phyloP scores from a whole-genome alignment of 768 basidiomycete genomes.

The Amanita jacksonii region DNA sequence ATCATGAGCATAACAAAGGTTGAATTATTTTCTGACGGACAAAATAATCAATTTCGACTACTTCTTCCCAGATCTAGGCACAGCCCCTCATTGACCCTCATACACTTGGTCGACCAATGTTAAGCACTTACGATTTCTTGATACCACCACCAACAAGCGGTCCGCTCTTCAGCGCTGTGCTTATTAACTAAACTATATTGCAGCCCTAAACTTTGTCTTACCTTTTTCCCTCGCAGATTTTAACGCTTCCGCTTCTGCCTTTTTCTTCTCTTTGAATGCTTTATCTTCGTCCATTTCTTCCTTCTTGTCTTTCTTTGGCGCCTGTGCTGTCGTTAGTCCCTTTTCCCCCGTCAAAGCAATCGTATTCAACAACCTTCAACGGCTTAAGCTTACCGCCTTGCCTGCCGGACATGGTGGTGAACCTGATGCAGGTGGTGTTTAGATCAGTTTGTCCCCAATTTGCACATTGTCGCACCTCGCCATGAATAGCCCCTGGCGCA shows the following conservation, averaged over 20 bases:
- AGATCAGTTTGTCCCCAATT: slow-evolving; percentile 5
- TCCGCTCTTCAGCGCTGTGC: slow-evolving; percentile 54
- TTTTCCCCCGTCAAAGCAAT: neutral
- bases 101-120: neutral
- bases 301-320: slow-evolving; percentile 75
- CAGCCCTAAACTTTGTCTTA: slow-evolving; percentile 19
- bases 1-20: slow-evolving; percentile 8
- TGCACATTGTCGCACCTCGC: neutral
- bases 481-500: neutral
- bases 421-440: slow-evolving; percentile 12
- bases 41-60: slow-evolving; percentile 24
- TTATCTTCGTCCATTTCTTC: slow-evolving; percentile 61
- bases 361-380: slow-evolving; percentile 49
- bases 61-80: slow-evolving; percentile 61
- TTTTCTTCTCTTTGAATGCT: slow-evolving; percentile 71
- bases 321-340: slow-evolving; percentile 29
- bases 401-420: slow-evolving; percentile 43
- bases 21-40: slow-evolving; percentile 7
- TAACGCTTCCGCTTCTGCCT: slow-evolving; percentile 61
- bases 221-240: slow-evolving; percentile 72
- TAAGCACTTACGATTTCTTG: slow-evolving; percentile 72
- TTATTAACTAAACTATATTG: slow-evolving; percentile 6
- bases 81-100: no score
- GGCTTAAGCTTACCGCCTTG: slow-evolving; percentile 86
- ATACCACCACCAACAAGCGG: slow-evolving; percentile 64